phyloP scores from a whole-genome alignment of 495 filamentous ascomycete species.

The Neurospora sp. region DNA sequence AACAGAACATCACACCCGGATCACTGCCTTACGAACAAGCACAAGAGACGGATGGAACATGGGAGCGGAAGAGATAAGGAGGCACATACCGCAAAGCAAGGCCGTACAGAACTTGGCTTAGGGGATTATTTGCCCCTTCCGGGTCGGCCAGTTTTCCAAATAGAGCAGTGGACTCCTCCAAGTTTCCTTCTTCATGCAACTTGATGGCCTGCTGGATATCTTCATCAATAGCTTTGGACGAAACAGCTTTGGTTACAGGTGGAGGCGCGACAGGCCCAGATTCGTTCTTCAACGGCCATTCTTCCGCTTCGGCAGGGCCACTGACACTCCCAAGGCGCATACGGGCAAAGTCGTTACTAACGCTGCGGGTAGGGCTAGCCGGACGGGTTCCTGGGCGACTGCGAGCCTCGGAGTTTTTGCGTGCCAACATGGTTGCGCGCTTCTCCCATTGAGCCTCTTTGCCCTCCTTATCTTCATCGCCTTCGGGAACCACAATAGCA shows the following conservation, averaged over 20 bases:
- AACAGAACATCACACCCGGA: background rate
- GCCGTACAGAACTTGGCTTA: constrained; percentile 93
- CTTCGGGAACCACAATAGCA: constrained; percentile 40
- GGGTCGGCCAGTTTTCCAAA: constrained; percentile 84
- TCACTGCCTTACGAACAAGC: background rate
- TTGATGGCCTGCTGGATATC: constrained; percentile 94
- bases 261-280: background rate
- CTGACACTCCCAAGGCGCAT: constrained; percentile 13
- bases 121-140: constrained; percentile 75
- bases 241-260: constrained; percentile 26
- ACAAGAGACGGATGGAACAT: background rate
- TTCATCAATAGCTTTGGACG: constrained; percentile 48
- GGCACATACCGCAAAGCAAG: constrained; percentile 73
- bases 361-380: constrained; percentile 16
- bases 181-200: constrained; percentile 73
- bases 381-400: constrained; percentile 33
- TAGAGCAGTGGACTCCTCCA: constrained; percentile 69
- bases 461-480: constrained; percentile 31
- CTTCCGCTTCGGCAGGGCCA: background rate
- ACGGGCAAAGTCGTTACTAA: constrained; percentile 13
- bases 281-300: background rate
- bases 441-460: constrained; percentile 64
- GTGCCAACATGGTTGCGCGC: constrained; percentile 74
- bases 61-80: background rate
- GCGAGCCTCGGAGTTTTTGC: constrained; percentile 45